phyloP scores from a whole-genome alignment of 345 rosid species.

The Salix suchowensis region DNA sequence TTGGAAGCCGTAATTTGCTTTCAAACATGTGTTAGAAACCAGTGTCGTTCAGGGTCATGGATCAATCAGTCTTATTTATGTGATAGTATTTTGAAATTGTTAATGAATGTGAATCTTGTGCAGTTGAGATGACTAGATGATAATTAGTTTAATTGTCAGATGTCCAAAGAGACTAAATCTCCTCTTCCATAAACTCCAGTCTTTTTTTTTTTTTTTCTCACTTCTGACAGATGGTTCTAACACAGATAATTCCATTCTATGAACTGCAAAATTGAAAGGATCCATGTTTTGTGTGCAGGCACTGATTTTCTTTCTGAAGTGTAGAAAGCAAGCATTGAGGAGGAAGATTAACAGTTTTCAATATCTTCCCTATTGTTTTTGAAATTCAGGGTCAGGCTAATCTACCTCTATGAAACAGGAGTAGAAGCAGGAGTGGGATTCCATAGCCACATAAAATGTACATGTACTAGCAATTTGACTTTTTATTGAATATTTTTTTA shows the following conservation, averaged over 20 bases:
- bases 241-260: background rate
- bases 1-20: background rate
- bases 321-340: background rate
- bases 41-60: background rate
- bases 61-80: background rate
- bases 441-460: conserved; percentile 1
- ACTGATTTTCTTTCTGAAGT: conserved; percentile 2
- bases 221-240: background rate
- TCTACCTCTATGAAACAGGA: background rate
- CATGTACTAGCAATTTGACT: background rate
- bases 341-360: background rate
- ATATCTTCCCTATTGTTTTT: conserved; percentile 4
- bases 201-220: background rate
- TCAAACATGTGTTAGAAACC: background rate
- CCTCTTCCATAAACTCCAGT: background rate
- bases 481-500: no score
- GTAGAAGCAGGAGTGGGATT: conserved; percentile 3
- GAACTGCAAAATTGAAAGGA: background rate
- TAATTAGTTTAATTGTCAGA: background rate
- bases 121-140: background rate
- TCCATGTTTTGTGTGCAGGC: conserved; percentile 14
- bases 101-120: background rate
- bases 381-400: conserved; percentile 3
- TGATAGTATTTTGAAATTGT: background rate
- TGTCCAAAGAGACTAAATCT: background rate